Evolutionary conservation across 176 grass and related monocot species (phyloP), one percentile per base, ranked within the genome.

Genomic region (Puya raimondii): DNA sequence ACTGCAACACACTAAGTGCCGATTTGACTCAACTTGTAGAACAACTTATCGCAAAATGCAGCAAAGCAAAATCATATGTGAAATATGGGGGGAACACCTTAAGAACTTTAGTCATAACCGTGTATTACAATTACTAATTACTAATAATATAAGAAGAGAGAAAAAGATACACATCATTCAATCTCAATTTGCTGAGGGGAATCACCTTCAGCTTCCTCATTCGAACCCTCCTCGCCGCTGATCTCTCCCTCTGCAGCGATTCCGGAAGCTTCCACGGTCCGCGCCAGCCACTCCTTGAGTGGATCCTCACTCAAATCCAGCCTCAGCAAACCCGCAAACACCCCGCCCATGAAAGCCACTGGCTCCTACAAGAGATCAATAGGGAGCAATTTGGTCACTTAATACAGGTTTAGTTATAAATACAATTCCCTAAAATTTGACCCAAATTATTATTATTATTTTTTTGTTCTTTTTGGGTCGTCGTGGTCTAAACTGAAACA

Each of bases 271-370:
- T 93, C 89, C 22, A 85, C 89, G 9, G 94, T 99, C 29, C 51
- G 79, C 57, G 74, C 85, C 4, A 99, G 59, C 89, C 94, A 99
- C 63, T 99, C 94, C 80, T 90, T 92, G 25, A 99, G 86, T 22
- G 94, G 94, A 58, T 99, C 89, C 74, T 99, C 94, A 51, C 93
- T 99, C 69, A 93, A 80, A 80, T 99, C 87, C 68, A 99, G 86
- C 86, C 89, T 92, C 75, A 93, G 77, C 21, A 93, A 79, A 29
- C 94, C 94, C 47, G 94, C 94, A 80, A 99, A 90, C 53, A 93
- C 69, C 58, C 94, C 94, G 79, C 94, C 94, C 87, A 90, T 13
- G 72, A 93, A 90, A 63, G 94, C 87, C 73, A 97, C 82, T n/a
- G 94, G 94, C 80, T 97, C 94, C 94, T 97, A 54, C 23, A 70